Percentiles rank a stretch among this genome's conserved stretches.
Evolutionary conservation across 345 rosid genomes (phyloP).

Genomic region (Gynandropsis gynandra): DNA sequence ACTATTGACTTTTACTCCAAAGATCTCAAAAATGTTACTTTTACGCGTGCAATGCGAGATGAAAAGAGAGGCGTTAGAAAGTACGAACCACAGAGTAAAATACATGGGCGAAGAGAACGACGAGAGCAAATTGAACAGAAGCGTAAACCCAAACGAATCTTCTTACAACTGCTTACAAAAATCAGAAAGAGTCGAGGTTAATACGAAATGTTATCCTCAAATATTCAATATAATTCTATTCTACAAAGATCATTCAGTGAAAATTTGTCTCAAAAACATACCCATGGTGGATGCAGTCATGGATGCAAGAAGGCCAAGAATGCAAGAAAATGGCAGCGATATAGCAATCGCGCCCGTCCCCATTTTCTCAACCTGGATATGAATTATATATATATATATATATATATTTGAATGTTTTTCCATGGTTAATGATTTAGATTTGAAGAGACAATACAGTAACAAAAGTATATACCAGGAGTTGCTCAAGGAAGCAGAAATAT

Average conservation of each 20-base stretch:
- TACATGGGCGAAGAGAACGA: slow-evolving; percentile 77
- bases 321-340: slow-evolving; percentile 88
- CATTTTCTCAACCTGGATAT: slow-evolving; percentile 60
- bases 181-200: slow-evolving; percentile 1
- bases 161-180: slow-evolving; percentile 54
- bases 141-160: slow-evolving; percentile 88
- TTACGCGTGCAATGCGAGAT: neutral
- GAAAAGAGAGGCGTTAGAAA: neutral
- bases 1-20: neutral
- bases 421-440: neutral
- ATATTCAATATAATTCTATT: too few relatives aligned
- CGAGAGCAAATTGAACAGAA: slow-evolving; percentile 68
- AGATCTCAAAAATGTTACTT: neutral
- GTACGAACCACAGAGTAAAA: slow-evolving; percentile 73
- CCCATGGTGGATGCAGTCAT: slow-evolving; percentile 94
- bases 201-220: neutral
- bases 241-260: too few relatives aligned
- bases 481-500: slow-evolving; percentile 93
- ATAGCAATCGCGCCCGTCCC: slow-evolving; percentile 80
- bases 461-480: slow-evolving; percentile 56
- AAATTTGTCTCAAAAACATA: slow-evolving; percentile 23
- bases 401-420: neutral
- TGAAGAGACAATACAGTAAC: neutral
- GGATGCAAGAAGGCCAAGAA: slow-evolving; percentile 74
- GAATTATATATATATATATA: neutral